A percentile compares a stretch with the other conserved stretches of the same genome.
phyloP scores from a whole-genome alignment of 1,139 yeast genomes.

The Blastobotrys ciferrii region DNA sequence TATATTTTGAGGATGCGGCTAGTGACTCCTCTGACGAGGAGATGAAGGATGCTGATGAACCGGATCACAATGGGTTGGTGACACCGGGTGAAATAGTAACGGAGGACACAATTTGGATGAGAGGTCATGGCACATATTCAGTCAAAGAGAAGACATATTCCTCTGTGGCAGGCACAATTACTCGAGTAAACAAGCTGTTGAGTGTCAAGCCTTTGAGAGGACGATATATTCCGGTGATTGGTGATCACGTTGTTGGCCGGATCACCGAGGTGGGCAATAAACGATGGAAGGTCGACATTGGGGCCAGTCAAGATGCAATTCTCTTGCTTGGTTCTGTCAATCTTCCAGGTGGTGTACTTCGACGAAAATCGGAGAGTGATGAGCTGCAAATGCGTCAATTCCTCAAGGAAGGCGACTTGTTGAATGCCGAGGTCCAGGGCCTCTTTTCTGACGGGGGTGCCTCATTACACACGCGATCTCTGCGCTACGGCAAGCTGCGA shows the following conservation, averaged over 20 bases:
- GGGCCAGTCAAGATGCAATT: conserved; percentile 88
- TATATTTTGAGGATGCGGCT: conserved; percentile 20
- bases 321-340: conserved; percentile 93
- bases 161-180: conserved; percentile 88
- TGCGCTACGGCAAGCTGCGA: conserved; percentile 91
- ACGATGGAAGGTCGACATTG: conserved; percentile 96
- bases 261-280: conserved; percentile 91
- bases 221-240: conserved; percentile 88
- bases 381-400: conserved; percentile 94
- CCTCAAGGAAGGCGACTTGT: conserved; percentile 92
- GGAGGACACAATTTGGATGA: conserved; percentile 96
- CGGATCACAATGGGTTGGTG: conserved; percentile 43
- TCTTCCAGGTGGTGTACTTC: conserved; percentile 92
- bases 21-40: conserved; percentile 20
- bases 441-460: conserved; percentile 89
- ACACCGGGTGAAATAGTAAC: conserved; percentile 98
- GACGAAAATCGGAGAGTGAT: conserved; percentile 92
- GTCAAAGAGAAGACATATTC: conserved; percentile 69
- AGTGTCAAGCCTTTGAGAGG: conserved; percentile 87
- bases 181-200: conserved; percentile 79
- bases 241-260: conserved; percentile 93
- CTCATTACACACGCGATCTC: conserved; percentile 88
- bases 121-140: conserved; percentile 96
- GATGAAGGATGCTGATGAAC: conserved; percentile 14
- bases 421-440: conserved; percentile 95